These are phyloP conservation scores for Alnus rubra DNA, from an alignment of 306 rosid species.

Conservation along the genomic window DNA sequence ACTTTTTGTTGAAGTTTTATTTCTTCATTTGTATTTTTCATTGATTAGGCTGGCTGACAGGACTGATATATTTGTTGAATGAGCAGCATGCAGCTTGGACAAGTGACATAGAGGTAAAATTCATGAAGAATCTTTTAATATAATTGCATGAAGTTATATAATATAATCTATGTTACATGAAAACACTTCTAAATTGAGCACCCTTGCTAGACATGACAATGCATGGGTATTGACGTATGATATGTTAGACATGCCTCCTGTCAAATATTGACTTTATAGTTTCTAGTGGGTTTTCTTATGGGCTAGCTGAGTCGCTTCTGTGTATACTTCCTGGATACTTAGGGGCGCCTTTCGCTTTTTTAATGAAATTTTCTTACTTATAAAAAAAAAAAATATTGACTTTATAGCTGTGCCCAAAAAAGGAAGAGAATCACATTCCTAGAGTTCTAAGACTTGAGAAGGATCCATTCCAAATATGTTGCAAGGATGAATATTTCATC, in stretches of 20 bases:
- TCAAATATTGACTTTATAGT: conserved; percentile 6
- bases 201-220: conserved; percentile 6
- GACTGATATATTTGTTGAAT: conserved; percentile 82
- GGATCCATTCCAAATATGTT: not conserved
- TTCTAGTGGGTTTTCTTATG: no score
- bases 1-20: conserved; percentile 51
- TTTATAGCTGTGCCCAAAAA: not conserved
- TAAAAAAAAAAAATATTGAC: no score
- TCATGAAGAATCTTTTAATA: conserved; percentile 23
- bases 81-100: conserved; percentile 77
- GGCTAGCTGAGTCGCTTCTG: no score
- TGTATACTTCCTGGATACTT: no score
- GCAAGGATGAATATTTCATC: not conserved
- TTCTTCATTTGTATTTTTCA: conserved; percentile 61
- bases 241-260: conserved; percentile 14
- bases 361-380: no score
- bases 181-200: not conserved
- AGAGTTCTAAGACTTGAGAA: conserved; percentile 8
- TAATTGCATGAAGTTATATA: conserved; percentile 14
- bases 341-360: no score
- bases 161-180: conserved; percentile 6
- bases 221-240: conserved; percentile 5
- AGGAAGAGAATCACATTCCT: conserved; percentile 9
- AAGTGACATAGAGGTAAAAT: conserved; percentile 67
- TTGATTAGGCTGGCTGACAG: conserved; percentile 95